These are phyloP conservation scores for Neofusicoccum ribis DNA, from an alignment of 2,329 filamentous ascomycete species.

Conservation along the genomic window DNA sequence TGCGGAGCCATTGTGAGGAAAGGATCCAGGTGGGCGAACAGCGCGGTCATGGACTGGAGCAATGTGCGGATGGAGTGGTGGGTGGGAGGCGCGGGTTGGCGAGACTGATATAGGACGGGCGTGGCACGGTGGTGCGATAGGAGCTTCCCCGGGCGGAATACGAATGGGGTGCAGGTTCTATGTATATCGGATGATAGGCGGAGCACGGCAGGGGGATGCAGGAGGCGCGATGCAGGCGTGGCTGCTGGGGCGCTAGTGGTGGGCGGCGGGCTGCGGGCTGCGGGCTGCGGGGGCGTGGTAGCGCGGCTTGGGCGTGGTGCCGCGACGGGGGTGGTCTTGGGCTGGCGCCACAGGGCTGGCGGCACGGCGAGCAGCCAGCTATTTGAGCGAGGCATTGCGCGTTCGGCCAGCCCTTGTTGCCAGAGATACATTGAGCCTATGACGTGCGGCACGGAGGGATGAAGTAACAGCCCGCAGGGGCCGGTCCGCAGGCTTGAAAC, in stretches of 20 bases:
- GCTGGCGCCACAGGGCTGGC: conserved; percentile 62
- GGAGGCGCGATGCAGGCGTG: background rate
- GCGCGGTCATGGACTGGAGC: background rate
- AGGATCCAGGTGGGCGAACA: conserved; percentile 1
- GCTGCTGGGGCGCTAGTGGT: conserved; percentile 1
- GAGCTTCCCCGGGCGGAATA: background rate
- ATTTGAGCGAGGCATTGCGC: conserved; percentile 1
- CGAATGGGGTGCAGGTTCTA: conserved; percentile 1
- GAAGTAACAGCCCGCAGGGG: background rate
- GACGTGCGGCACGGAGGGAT: conserved; percentile 15
- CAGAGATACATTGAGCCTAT: conserved; percentile 14
- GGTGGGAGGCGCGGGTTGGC: background rate
- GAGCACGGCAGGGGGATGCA: background rate
- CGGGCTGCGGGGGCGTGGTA: background rate
- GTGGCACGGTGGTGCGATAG: background rate
- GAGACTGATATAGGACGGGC: background rate
- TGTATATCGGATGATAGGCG: conserved; percentile 13
- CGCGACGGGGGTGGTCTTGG: background rate
- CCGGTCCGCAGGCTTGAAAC: conserved; percentile 3
- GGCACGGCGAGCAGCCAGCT: background rate
- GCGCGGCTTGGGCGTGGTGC: background rate
- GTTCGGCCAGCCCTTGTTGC: background rate
- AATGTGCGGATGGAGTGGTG: background rate
- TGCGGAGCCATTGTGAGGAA: conserved; percentile 13
- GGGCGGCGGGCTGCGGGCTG: background rate